Base-by-base conservation (phyloP, 169 alveolate genomes). In the Plasmodium falciparum region DNA sequence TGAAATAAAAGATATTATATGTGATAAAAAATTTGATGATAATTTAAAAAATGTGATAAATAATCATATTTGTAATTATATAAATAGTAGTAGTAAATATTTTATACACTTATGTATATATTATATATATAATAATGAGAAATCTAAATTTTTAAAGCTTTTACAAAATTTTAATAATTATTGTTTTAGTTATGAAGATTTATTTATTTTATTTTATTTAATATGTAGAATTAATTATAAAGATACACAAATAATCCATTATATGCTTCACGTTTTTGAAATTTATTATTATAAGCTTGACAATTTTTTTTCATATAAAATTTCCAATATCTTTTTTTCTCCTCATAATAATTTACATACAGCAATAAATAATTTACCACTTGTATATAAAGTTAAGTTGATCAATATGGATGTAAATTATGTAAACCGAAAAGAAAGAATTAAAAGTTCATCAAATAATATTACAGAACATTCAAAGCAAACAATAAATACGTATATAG, bases 121-220 rank as follows among this genome's bases (percentile, higher is more conserved):
- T 72, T 80, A 80, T 61, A 80, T 80, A 56, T 61, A 80, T 56
- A 80, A 80, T 50, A 72, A 69, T 80, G 90, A 80, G 33, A 80
- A 80, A 69, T 58, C 54, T 24, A 80, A 67, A 26, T 80, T 80
- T 61, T 9, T 69, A 15, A 73, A 80, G 49, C 45, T 80, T 12
- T 69, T 80, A 39, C 54, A 80, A 54, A 66, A 80, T 2, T 56
- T 43, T 47, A 49, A 12, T 2, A 67, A 56, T 12, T 80, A 69
- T 33, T 66, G 85, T 61, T 80, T 80, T 69, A 54, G 90, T 12
- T 80, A 80, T 49, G 90, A 80, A 29, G 90, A 80, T 24, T 62
- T 80, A n/a, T 80, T 80, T 61, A 80, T 80, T 24, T 72, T 80
- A 3, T 80, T 80, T 17, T 80, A 80, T 62, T 67, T 80, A 67